These are phyloP conservation scores for Aspergillus ruber DNA, from an alignment of 2,329 filamentous ascomycete species.

Conservation along the genomic window DNA sequence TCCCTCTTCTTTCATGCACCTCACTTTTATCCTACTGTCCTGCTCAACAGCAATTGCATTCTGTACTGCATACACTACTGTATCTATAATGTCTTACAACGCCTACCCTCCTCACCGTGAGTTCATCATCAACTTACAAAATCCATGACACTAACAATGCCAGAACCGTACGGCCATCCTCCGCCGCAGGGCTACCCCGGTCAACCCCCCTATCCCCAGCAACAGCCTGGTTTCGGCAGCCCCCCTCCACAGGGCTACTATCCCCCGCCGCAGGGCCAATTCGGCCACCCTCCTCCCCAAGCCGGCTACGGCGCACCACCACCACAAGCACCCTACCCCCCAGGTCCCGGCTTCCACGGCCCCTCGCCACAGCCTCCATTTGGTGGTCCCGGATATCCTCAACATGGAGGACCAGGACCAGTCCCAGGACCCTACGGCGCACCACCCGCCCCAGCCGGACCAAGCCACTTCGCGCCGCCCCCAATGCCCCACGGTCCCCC, in stretches of 20 bases:
- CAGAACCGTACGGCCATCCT: slow-evolving; percentile 17
- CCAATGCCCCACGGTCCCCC: slow-evolving; percentile 44
- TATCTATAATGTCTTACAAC: slow-evolving; percentile 4
- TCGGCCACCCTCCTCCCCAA: slow-evolving; percentile 35
- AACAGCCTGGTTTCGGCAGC: slow-evolving; percentile 11
- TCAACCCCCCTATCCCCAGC: slow-evolving; percentile 19
- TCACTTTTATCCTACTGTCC: background rate
- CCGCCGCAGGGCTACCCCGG: too few species aligned
- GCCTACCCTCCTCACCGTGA: slow-evolving; percentile 3
- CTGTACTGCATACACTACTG: background rate
- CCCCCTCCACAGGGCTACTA: slow-evolving; percentile 21
- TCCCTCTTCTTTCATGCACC: background rate
- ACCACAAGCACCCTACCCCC: slow-evolving; percentile 9
- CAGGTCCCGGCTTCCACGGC: slow-evolving; percentile 6
- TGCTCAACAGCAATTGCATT: background rate
- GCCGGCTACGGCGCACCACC: slow-evolving; percentile 14
- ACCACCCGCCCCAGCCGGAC: slow-evolving; percentile 9
- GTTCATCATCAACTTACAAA: background rate
- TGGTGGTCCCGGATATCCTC: slow-evolving; percentile 17
- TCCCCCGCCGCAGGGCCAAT: slow-evolving; percentile 19
- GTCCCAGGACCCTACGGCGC: slow-evolving; percentile 21
- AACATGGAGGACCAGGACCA: slow-evolving; percentile 18
- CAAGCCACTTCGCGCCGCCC: slow-evolving; percentile 9
- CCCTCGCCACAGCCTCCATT: slow-evolving; percentile 12
- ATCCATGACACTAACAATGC: background rate